phyloP scores from a whole-genome alignment of 805 yeast species.

The Cyberlindnera veronae region DNA sequence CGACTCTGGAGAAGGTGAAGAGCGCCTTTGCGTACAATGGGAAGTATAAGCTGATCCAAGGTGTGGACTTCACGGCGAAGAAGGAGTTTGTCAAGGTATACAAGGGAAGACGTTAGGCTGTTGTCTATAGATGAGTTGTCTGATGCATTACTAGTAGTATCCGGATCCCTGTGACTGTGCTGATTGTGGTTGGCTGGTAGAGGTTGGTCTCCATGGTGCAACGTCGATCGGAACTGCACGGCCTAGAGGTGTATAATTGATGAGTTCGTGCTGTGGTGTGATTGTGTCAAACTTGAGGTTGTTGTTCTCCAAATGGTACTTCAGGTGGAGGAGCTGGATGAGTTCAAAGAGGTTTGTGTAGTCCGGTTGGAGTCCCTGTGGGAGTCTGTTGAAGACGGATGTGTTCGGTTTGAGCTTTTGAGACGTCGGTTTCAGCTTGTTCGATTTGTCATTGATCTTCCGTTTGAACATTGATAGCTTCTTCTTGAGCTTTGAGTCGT shows the following conservation, averaged over 20 bases:
- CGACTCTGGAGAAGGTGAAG: conserved; percentile 28
- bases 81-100: conserved; percentile 38
- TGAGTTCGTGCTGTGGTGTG: conserved; percentile 7
- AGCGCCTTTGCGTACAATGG: conserved; percentile 40
- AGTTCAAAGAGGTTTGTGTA: conserved; percentile 39
- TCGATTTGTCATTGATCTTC: conserved; percentile 12
- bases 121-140: too few species aligned
- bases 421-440: conserved; percentile 4
- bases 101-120: conserved; percentile 20
- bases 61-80: conserved; percentile 42
- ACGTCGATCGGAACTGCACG: conserved; percentile 22
- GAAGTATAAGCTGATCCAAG: conserved; percentile 42
- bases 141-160: too few species aligned
- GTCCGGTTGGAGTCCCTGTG: conserved; percentile 29
- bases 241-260: conserved; percentile 23
- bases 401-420: conserved; percentile 8
- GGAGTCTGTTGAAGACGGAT: conserved; percentile 8
- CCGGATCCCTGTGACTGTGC: too few species aligned
- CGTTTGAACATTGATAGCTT: conserved; percentile 17
- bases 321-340: conserved; percentile 36
- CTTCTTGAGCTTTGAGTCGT: conserved; percentile 10
- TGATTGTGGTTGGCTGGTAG: too few species aligned
- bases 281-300: conserved; percentile 24
- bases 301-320: conserved; percentile 41
- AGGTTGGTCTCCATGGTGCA: conserved; percentile 19